These are phyloP conservation scores for Dittrichia graveolens DNA, from an alignment of 129 eudicot species.

Conservation along the genomic window DNA sequence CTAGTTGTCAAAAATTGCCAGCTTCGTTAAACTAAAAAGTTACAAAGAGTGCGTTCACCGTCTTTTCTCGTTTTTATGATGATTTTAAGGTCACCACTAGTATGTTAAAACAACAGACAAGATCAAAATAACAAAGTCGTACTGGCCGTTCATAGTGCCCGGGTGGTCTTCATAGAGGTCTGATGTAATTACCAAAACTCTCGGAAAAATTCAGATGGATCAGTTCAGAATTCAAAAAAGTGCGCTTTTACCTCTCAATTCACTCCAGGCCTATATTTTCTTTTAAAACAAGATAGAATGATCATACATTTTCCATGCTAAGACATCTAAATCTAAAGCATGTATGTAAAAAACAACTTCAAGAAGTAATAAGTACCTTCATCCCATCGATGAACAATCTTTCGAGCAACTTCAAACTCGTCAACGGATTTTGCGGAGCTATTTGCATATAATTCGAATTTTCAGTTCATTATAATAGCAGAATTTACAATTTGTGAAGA, in stretches of 20 bases:
- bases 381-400: conserved; percentile 76
- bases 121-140: not conserved
- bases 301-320: conserved; percentile 12
- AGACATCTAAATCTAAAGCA: not conserved
- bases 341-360: conserved; percentile 4
- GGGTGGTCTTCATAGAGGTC: not conserved
- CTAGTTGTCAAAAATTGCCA: not conserved
- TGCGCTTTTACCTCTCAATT: not conserved
- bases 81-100: not conserved
- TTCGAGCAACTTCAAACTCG: conserved; percentile 79
- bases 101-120: not conserved
- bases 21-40: conserved; percentile 1
- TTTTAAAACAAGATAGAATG: not conserved
- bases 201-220: not conserved
- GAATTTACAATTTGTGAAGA: not conserved
- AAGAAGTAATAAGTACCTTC: conserved; percentile 56
- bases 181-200: conserved; percentile 6
- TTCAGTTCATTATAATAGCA: conserved; percentile 1
- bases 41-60: not conserved
- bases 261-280: not conserved
- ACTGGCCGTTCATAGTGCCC: not conserved
- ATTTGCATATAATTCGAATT: conserved; percentile 14
- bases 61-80: not conserved
- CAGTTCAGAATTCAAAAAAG: not conserved
- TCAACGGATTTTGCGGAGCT: conserved; percentile 57